A percentile compares a stretch with the other conserved stretches of the same genome.
These are phyloP conservation scores for Rhodofomes roseus DNA, from an alignment of 1,284 basidiomycete species.

Conservation along the genomic window DNA sequence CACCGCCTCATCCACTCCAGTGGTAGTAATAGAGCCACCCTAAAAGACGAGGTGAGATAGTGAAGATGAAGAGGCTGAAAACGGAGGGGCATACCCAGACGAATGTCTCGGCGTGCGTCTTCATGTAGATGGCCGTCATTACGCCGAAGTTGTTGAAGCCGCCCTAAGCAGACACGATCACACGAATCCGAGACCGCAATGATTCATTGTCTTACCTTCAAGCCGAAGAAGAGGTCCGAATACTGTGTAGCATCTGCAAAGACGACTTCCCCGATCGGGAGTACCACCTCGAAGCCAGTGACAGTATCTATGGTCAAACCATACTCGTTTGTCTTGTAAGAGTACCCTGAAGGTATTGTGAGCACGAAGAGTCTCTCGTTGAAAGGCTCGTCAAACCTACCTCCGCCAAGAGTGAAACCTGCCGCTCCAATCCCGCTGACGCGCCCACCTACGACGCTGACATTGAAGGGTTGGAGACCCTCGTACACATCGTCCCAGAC, in stretches of 20 bases:
- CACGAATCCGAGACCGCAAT: neutral
- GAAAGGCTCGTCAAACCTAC: neutral
- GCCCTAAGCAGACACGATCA: neutral
- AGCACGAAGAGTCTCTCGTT: neutral
- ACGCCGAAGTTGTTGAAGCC: slow-evolving; percentile 1
- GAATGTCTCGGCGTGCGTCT: neutral
- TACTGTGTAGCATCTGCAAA: slow-evolving; percentile 13
- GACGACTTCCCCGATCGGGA: slow-evolving; percentile 26
- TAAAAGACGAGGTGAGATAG: neutral
- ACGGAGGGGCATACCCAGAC: neutral
- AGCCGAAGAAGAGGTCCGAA: slow-evolving; percentile 26
- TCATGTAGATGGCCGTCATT: neutral
- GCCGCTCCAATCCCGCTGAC: neutral
- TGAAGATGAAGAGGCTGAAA: neutral
- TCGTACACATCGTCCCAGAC: neutral
- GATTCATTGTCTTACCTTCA: neutral
- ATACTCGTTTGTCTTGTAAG: slow-evolving; percentile 28
- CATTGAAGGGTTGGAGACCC: neutral
- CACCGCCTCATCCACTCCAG: neutral
- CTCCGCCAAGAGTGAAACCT: neutral
- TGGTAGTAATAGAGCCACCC: slow-evolving; percentile 4
- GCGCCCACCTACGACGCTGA: neutral
- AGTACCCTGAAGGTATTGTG: slow-evolving; percentile 26
- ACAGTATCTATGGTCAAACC: slow-evolving; percentile 37
- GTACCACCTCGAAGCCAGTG: slow-evolving; percentile 20